phyloP scores from a whole-genome alignment of 129 eudicot species.

The Gnaphalium uliginosum region DNA sequence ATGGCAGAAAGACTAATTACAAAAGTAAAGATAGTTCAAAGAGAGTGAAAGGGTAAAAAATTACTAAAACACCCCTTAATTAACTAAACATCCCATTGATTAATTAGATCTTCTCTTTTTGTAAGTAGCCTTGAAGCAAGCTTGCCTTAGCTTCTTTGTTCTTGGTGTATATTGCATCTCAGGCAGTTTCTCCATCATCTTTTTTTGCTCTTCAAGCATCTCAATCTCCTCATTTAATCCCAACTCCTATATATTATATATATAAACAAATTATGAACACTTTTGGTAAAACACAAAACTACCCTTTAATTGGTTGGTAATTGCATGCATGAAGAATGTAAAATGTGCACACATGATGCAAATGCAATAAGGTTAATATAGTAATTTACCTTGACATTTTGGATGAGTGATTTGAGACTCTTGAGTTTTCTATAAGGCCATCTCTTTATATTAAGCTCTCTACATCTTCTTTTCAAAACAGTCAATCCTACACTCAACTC shows the following conservation, averaged over 20 bases:
- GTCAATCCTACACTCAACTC: slow-evolving; percentile 65
- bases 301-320: background rate
- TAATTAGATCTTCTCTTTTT: slow-evolving; percentile 51
- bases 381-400: slow-evolving; percentile 62
- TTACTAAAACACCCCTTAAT: too few species aligned
- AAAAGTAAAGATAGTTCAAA: too few species aligned
- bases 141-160: slow-evolving; percentile 72
- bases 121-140: slow-evolving; percentile 85
- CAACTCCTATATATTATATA: slow-evolving; percentile 48
- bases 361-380: background rate
- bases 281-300: background rate
- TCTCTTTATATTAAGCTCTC: slow-evolving; percentile 67
- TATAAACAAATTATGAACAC: background rate
- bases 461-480: slow-evolving; percentile 67
- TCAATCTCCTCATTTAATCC: slow-evolving; percentile 53
- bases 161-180: slow-evolving; percentile 50
- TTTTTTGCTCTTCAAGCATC: slow-evolving; percentile 63
- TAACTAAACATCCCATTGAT: too few species aligned
- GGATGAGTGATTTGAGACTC: slow-evolving; percentile 66
- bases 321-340: background rate
- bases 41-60: too few species aligned
- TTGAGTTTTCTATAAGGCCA: slow-evolving; percentile 90
- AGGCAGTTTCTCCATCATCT: slow-evolving; percentile 49
- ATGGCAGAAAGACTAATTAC: background rate
- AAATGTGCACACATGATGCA: background rate